phyloP scores from a whole-genome alignment of 495 filamentous ascomycete genomes.

The Clohesyomyces aquaticus region DNA sequence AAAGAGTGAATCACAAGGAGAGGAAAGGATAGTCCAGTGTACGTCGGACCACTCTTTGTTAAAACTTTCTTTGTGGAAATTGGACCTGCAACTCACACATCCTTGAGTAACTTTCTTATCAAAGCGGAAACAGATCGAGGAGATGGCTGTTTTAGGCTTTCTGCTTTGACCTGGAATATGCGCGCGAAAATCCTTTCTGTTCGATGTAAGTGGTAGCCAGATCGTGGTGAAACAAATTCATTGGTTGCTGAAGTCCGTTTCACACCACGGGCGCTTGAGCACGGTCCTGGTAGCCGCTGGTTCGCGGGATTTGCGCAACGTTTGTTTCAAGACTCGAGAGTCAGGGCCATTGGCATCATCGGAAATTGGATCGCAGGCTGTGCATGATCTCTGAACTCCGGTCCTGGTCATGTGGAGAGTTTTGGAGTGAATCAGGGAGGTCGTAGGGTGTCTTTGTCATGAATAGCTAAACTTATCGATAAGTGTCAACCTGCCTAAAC shows the following conservation, averaged over 20 bases:
- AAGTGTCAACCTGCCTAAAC: too few relatives aligned
- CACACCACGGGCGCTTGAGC: background rate
- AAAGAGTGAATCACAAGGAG: conserved; percentile 3
- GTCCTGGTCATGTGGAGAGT: too few relatives aligned
- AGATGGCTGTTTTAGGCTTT: background rate
- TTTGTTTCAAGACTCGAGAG: background rate
- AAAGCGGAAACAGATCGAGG: background rate
- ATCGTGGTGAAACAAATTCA: too few relatives aligned
- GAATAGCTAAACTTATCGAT: too few relatives aligned
- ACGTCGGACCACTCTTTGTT: background rate
- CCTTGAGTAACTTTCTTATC: too few relatives aligned
- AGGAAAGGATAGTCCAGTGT: background rate
- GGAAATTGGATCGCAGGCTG: too few relatives aligned
- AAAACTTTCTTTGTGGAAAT: too few relatives aligned
- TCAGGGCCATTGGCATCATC: too few relatives aligned
- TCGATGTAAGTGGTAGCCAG: background rate
- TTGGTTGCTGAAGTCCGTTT: conserved; percentile 10
- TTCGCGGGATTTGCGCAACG: background rate
- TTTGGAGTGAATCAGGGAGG: too few relatives aligned
- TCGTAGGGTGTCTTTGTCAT: too few relatives aligned
- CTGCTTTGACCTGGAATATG: background rate
- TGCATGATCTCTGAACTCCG: too few relatives aligned
- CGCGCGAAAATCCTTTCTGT: background rate
- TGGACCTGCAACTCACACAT: too few relatives aligned
- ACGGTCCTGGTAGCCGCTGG: background rate